phyloP scores from a whole-genome alignment of 148 eudicot genomes.

The Salicornia ramosissima region DNA sequence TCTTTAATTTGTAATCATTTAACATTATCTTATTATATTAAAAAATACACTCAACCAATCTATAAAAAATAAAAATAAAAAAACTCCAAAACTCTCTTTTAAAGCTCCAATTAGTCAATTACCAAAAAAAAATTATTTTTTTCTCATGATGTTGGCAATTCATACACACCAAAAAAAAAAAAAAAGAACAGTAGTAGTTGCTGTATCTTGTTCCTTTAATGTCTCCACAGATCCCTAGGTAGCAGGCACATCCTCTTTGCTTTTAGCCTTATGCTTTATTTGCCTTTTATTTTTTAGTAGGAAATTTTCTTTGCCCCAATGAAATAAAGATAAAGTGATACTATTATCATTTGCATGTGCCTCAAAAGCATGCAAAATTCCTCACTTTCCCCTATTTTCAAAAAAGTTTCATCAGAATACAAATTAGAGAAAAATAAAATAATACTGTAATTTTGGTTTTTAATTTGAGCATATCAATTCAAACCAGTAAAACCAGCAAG shows the following conservation, averaged over 20 bases:
- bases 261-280: not conserved
- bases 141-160: slow-evolving; percentile 12
- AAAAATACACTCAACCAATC: too few relatives aligned
- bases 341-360: slow-evolving; percentile 30
- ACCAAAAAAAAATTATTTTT: too few relatives aligned
- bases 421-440: too few relatives aligned
- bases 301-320: not conserved
- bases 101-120: too few relatives aligned
- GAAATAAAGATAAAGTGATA: slow-evolving; percentile 18
- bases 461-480: not conserved
- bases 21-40: too few relatives aligned
- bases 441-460: too few relatives aligned
- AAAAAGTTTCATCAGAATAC: not conserved
- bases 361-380: slow-evolving; percentile 37
- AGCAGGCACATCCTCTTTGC: slow-evolving; percentile 2
- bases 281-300: not conserved
- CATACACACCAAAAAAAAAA: not conserved
- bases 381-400: slow-evolving; percentile 22
- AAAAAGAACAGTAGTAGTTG: not conserved
- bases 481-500: slow-evolving; percentile 11
- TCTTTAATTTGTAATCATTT: too few relatives aligned
- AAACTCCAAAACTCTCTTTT: too few relatives aligned
- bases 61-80: too few relatives aligned
- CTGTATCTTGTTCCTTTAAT: slow-evolving; percentile 1
- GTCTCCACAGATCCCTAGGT: slow-evolving; percentile 26